phyloP scores from a whole-genome alignment of 225 moss, liverwort and hornwort genomes.

The Asterella californica region DNA sequence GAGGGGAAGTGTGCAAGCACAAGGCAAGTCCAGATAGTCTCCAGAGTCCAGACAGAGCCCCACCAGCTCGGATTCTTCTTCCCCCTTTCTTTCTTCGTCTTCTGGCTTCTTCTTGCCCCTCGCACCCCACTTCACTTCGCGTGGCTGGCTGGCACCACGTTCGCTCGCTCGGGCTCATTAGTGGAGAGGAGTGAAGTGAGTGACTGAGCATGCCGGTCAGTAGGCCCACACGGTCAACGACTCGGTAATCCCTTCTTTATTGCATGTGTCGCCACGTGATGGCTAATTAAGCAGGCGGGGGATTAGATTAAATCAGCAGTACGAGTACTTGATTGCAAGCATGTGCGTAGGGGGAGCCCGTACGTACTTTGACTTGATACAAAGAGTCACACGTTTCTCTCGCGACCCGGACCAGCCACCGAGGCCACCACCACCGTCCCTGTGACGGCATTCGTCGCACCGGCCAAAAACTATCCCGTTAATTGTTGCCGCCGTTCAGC shows the following conservation, averaged over 20 bases:
- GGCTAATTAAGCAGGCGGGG: background rate
- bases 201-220: background rate
- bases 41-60: background rate
- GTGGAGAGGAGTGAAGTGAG: background rate
- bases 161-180: background rate
- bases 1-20: background rate
- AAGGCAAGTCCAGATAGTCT: background rate
- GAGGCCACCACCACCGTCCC: conserved; percentile 11
- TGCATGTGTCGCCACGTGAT: conserved; percentile 7
- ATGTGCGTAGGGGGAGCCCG: conserved; percentile 4
- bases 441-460: conserved; percentile 5
- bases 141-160: background rate
- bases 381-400: conserved; percentile 4
- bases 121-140: background rate
- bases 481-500: conserved; percentile 9
- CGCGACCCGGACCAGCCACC: background rate
- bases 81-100: background rate
- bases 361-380: conserved; percentile 1
- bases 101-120: background rate
- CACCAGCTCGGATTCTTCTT: background rate
- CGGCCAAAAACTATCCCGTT: conserved; percentile 2
- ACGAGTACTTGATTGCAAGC: conserved; percentile 6
- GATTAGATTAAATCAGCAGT: background rate
- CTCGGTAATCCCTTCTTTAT: conserved; percentile 3
- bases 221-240: conserved; percentile 1